phyloP scores from a whole-genome alignment of 805 yeast species.

The Candida germanica region DNA sequence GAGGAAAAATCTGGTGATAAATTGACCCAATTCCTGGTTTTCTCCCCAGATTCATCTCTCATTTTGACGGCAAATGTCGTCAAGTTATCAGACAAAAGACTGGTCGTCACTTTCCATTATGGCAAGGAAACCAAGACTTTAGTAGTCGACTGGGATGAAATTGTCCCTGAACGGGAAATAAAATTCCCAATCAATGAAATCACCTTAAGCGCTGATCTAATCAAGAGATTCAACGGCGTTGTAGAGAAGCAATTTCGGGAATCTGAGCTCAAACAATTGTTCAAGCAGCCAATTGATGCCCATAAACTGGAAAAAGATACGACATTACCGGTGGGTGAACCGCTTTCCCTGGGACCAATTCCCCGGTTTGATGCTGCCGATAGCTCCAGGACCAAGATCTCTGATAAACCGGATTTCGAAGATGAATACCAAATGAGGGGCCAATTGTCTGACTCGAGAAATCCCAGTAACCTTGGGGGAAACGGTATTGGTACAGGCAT shows the following conservation, averaged over 20 bases:
- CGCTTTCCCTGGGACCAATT: background rate
- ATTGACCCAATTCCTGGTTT: constrained; percentile 9
- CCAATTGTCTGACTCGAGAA: background rate
- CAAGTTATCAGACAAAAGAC: constrained; percentile 5
- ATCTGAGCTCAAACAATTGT: constrained; percentile 7
- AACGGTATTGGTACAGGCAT: constrained; percentile 17
- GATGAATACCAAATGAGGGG: constrained; percentile 45
- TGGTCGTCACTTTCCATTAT: constrained; percentile 8
- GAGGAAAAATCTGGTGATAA: constrained; percentile 1
- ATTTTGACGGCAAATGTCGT: constrained; percentile 11
- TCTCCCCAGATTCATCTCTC: constrained; percentile 6
- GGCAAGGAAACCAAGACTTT: constrained; percentile 10
- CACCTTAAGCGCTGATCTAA: constrained; percentile 18
- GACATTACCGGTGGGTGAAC: constrained; percentile 3
- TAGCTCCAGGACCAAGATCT: constrained; percentile 16
- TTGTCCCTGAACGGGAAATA: constrained; percentile 11
- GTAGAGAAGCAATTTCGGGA: constrained; percentile 4
- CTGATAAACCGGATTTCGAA: constrained; percentile 51
- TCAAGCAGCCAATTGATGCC: constrained; percentile 7
- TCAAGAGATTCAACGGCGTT: constrained; percentile 17
- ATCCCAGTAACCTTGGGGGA: background rate
- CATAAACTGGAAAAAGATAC: background rate
- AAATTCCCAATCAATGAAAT: constrained; percentile 22
- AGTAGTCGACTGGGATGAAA: constrained; percentile 22
- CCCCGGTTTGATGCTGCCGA: constrained; percentile 8